These are phyloP conservation scores for Grosmannia serpens DNA, from an alignment of 2,329 filamentous ascomycete genomes.

Conservation along the genomic window DNA sequence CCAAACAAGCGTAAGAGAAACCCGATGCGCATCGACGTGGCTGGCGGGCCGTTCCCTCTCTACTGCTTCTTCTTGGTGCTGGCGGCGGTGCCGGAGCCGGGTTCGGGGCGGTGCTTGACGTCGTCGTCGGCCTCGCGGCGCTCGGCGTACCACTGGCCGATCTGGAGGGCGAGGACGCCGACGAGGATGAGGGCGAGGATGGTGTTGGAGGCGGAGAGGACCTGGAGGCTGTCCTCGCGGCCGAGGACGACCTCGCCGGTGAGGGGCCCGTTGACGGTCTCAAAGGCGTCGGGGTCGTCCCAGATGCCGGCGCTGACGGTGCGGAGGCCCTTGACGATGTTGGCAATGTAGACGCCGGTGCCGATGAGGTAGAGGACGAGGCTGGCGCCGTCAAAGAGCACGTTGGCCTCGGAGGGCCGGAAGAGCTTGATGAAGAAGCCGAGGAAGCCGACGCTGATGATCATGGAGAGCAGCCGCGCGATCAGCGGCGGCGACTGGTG, in stretches of 20 bases:
- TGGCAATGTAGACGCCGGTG: constrained; percentile 85
- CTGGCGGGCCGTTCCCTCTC: background rate
- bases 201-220: constrained; percentile 87
- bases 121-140: constrained; percentile 75
- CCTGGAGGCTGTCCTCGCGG: constrained; percentile 80
- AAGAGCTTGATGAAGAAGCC: constrained; percentile 94
- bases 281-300: constrained; percentile 24
- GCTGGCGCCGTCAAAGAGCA: constrained; percentile 82
- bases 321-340: constrained; percentile 89
- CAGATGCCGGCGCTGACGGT: constrained; percentile 66
- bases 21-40: too few relatives aligned
- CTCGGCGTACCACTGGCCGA: constrained; percentile 97
- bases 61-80: constrained; percentile 15
- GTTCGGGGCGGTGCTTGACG: background rate
- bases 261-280: constrained; percentile 26
- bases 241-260: constrained; percentile 59
- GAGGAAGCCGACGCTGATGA: constrained; percentile 73
- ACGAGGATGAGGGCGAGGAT: constrained; percentile 87
- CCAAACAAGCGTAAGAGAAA: too few relatives aligned
- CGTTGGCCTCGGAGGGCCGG: constrained; percentile 84
- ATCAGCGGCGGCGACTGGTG: constrained; percentile 88
- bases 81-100: constrained; percentile 1
- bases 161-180: constrained; percentile 84
- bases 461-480: constrained; percentile 85
- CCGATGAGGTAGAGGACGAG: constrained; percentile 77